These are phyloP conservation scores for Chaetomium fimeti DNA, from an alignment of 495 filamentous ascomycete genomes.

Conservation along the genomic window DNA sequence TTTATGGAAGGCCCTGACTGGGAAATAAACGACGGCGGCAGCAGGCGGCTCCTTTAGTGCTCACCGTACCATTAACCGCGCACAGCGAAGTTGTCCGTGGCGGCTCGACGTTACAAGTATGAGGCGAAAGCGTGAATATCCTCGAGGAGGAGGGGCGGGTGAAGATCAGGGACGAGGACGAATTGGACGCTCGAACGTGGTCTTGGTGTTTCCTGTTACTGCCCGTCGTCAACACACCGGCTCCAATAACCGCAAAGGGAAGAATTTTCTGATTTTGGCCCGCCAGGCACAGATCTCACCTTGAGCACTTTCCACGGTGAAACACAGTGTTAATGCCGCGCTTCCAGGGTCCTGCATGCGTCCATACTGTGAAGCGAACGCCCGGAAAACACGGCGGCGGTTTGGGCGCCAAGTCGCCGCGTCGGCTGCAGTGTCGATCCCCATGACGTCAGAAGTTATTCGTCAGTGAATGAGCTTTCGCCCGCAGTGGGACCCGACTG, in stretches of 20 bases:
- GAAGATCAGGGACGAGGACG: constrained; percentile 11
- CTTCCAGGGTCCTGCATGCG: neutral
- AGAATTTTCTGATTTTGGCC: neutral
- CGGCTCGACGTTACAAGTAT: neutral
- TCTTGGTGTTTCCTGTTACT: constrained; percentile 1
- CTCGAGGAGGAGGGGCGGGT: neutral
- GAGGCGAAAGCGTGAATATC: constrained; percentile 6
- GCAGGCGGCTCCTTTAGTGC: neutral
- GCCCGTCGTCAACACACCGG: constrained; percentile 1
- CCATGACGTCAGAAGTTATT: constrained; percentile 27
- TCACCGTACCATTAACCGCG: neutral
- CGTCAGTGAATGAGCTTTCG: constrained; percentile 11
- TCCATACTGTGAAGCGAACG: neutral
- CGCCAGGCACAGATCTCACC: constrained; percentile 11
- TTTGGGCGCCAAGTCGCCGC: constrained; percentile 24
- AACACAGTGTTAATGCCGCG: constrained; percentile 5
- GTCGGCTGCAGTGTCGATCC: constrained; percentile 26
- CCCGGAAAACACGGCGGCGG: constrained; percentile 16
- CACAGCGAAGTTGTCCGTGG: neutral
- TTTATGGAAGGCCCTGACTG: neutral
- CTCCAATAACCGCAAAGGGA: neutral
- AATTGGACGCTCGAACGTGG: constrained; percentile 12
- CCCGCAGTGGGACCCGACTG: constrained; percentile 16
- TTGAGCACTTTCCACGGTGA: neutral
- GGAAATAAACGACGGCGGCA: neutral